phyloP scores from a whole-genome alignment of 2,329 filamentous ascomycete species.

The Clonostachys solani region DNA sequence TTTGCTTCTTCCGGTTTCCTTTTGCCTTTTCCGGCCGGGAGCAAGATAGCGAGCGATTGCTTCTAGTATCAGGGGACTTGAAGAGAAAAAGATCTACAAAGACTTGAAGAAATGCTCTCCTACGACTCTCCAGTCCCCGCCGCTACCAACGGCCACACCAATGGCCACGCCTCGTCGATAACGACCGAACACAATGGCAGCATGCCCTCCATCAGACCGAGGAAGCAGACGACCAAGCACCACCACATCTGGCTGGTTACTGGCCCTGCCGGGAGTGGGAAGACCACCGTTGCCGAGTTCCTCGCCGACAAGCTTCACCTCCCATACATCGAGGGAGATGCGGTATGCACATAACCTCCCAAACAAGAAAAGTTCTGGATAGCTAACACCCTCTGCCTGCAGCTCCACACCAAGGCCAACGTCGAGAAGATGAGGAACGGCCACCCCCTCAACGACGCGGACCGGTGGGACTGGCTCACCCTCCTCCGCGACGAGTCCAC shows the following conservation, averaged over 20 bases:
- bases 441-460: constrained; percentile 81
- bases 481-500: constrained; percentile 67
- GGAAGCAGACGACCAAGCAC: constrained; percentile 15
- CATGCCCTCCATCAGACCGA: constrained; percentile 9
- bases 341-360: constrained; percentile 45
- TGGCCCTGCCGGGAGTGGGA: constrained; percentile 75
- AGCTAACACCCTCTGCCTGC: not conserved
- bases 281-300: constrained; percentile 68
- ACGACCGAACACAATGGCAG: constrained; percentile 10
- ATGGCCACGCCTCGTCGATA: constrained; percentile 1
- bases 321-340: constrained; percentile 74
- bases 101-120: constrained; percentile 36
- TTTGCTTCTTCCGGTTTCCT: too few species aligned
- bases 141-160: constrained; percentile 15
- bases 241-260: constrained; percentile 80
- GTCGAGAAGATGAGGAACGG: constrained; percentile 88
- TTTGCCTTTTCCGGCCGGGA: too few species aligned
- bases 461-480: constrained; percentile 97
- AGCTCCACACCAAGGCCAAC: constrained; percentile 76
- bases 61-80: not conserved
- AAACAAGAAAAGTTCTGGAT: not conserved
- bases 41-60: not conserved
- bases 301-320: constrained; percentile 58
- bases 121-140: constrained; percentile 41
- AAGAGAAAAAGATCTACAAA: constrained; percentile 4